phyloP scores from a whole-genome alignment of 2,329 filamentous ascomycete genomes.

The Fusarium mundagurra region DNA sequence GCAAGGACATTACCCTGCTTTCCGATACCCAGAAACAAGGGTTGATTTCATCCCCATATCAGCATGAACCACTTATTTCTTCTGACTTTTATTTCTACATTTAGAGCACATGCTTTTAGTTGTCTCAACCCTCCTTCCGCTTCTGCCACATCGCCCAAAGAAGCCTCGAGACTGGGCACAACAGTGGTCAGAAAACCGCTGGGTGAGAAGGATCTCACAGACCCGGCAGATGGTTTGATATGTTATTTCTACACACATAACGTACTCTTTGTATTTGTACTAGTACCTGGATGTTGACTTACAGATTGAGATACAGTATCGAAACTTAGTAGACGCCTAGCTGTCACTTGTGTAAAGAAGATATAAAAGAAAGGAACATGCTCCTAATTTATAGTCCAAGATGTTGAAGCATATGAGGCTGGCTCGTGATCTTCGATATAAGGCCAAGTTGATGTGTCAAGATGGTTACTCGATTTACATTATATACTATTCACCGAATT shows the following conservation, averaged over 20 bases:
- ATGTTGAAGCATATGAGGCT: rapidly evolving
- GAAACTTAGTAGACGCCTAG: not conserved
- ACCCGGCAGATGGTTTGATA: not conserved
- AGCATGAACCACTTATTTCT: not conserved
- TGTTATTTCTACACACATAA: not conserved
- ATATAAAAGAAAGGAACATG: rapidly evolving
- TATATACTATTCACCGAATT: not conserved
- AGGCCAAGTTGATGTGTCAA: rapidly evolving
- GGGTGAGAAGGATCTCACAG: not conserved
- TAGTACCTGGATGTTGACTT: no score
- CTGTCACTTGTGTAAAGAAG: rapidly evolving
- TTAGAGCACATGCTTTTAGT: not conserved
- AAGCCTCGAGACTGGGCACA: not conserved
- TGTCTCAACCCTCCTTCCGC: not conserved
- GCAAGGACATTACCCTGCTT: rapidly evolving
- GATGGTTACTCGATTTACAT: rapidly evolving
- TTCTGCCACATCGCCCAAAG: not conserved
- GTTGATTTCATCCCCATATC: no score
- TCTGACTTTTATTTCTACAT: not conserved
- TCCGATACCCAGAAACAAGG: no score
- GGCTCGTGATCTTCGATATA: not conserved
- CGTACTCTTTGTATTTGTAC: rapidly evolving
- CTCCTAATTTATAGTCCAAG: not conserved
- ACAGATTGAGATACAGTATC: rapidly evolving
- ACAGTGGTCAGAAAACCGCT: not conserved